These are phyloP conservation scores for Hypoxylon sp. DNA, from an alignment of 2,329 filamentous ascomycete genomes.

Conservation along the genomic window DNA sequence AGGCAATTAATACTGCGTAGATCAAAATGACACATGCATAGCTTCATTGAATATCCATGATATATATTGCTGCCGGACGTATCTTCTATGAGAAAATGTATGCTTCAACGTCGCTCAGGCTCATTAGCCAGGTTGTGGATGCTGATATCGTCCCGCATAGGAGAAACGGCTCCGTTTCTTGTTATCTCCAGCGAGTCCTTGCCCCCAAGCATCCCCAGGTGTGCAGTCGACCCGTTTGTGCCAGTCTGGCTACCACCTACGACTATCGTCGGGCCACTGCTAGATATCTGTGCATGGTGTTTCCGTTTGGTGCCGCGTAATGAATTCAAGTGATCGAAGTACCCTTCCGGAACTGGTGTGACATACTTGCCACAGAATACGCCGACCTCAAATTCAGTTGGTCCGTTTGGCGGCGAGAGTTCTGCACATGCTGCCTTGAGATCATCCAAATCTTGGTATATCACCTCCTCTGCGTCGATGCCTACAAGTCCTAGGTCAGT, in stretches of 20 bases:
- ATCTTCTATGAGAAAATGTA: constrained; percentile 2
- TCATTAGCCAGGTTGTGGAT: constrained; percentile 46
- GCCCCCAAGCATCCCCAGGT: constrained; percentile 7
- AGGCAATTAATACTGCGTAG: not conserved
- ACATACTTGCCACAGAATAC: constrained; percentile 92
- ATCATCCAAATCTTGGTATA: constrained; percentile 82
- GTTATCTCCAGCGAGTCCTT: constrained; percentile 7
- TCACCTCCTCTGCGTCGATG: constrained; percentile 77
- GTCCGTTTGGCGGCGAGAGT: constrained; percentile 69
- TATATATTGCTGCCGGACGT: constrained; percentile 11
- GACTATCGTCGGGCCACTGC: constrained; percentile 40
- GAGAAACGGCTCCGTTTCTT: constrained; percentile 28
- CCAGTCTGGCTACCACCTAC: constrained; percentile 23
- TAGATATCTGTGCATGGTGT: constrained; percentile 42
- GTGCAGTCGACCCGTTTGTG: constrained; percentile 22
- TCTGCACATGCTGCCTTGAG: constrained; percentile 84
- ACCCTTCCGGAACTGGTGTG: constrained; percentile 81
- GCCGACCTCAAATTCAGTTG: constrained; percentile 84
- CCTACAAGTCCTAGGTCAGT: constrained; percentile 54
- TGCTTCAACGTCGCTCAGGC: constrained; percentile 35
- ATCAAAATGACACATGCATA: not conserved
- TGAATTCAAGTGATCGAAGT: constrained; percentile 83
- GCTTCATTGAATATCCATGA: not conserved
- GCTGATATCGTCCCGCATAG: constrained; percentile 45
- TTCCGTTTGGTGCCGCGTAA: constrained; percentile 78